phyloP scores from a whole-genome alignment of 1,139 yeast genomes.

The Pichia sp. region DNA sequence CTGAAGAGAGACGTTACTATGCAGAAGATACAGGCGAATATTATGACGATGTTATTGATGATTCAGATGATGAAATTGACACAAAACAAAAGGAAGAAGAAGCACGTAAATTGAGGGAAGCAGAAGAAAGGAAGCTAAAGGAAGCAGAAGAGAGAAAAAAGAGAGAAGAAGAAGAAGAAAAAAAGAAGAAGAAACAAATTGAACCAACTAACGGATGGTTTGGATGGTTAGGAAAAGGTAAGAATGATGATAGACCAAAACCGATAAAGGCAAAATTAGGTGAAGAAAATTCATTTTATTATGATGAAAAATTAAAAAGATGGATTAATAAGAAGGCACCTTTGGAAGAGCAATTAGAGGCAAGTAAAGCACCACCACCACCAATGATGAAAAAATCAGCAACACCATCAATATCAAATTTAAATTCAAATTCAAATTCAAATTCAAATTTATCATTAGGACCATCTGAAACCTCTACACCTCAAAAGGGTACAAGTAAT shows the following conservation, averaged over 20 bases:
- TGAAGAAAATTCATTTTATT: constrained; percentile 65
- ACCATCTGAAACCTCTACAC: constrained; percentile 6
- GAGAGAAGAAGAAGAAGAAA: constrained; percentile 11
- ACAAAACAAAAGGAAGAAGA: constrained; percentile 22
- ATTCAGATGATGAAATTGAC: constrained; percentile 31
- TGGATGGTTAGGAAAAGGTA: constrained; percentile 40
- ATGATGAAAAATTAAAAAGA: constrained; percentile 76
- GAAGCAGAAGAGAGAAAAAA: constrained; percentile 16
- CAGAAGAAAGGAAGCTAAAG: constrained; percentile 24
- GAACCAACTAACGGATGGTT: constrained; percentile 39
- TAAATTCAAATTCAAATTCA: neutral
- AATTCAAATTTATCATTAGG: constrained; percentile 8
- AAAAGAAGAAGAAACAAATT: constrained; percentile 2
- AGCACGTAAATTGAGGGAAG: constrained; percentile 14
- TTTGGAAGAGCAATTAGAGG: constrained; percentile 53
- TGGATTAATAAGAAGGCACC: constrained; percentile 79
- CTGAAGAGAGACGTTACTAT: constrained; percentile 23
- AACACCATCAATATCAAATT: neutral
- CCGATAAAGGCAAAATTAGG: constrained; percentile 88
- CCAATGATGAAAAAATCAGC: constrained; percentile 19
- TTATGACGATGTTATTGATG: constrained; percentile 41
- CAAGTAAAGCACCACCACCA: constrained; percentile 19
- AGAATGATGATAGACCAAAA: constrained; percentile 49
- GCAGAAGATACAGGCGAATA: constrained; percentile 32
- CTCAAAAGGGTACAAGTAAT: constrained; percentile 20